phyloP scores from a whole-genome alignment of 2,329 filamentous ascomycete genomes.

The Diplodia corticola region DNA sequence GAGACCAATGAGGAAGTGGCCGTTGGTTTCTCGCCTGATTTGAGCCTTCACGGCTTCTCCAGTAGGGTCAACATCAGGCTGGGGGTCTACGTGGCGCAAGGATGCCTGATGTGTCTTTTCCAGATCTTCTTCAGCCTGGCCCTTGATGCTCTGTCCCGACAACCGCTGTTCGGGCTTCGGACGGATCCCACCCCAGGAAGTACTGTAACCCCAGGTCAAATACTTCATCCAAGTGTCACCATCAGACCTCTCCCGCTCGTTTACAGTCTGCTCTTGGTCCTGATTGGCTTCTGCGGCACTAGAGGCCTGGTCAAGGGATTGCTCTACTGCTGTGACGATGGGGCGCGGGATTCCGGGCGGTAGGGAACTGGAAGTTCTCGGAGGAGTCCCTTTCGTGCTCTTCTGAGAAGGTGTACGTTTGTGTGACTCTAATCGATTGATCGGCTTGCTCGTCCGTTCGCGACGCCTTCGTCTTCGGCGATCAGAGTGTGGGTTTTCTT shows the following conservation, averaged over 20 bases:
- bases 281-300: constrained; percentile 34
- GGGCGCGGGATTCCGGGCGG: constrained; percentile 48
- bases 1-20: constrained; percentile 68
- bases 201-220: constrained; percentile 51
- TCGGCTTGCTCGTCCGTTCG: constrained; percentile 32
- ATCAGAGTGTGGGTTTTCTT: constrained; percentile 71
- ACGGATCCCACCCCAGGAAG: constrained; percentile 35
- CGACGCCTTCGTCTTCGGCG: constrained; percentile 53
- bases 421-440: constrained; percentile 1
- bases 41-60: constrained; percentile 63
- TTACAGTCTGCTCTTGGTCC: constrained; percentile 16
- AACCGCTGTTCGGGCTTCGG: constrained; percentile 5
- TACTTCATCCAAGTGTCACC: constrained; percentile 54
- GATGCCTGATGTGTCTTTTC: constrained; percentile 29
- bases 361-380: constrained; percentile 15
- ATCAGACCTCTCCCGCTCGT: constrained; percentile 30
- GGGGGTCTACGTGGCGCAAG: constrained; percentile 40
- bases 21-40: constrained; percentile 46
- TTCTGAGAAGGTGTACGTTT: constrained; percentile 2
- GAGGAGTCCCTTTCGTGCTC: background rate
- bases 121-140: background rate
- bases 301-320: constrained; percentile 46
- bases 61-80: constrained; percentile 48
- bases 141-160: background rate
- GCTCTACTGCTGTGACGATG: constrained; percentile 48